Evolutionary conservation across 257 asterid genomes (phyloP).

Genomic region (Ocimum tenuiflorum): DNA sequence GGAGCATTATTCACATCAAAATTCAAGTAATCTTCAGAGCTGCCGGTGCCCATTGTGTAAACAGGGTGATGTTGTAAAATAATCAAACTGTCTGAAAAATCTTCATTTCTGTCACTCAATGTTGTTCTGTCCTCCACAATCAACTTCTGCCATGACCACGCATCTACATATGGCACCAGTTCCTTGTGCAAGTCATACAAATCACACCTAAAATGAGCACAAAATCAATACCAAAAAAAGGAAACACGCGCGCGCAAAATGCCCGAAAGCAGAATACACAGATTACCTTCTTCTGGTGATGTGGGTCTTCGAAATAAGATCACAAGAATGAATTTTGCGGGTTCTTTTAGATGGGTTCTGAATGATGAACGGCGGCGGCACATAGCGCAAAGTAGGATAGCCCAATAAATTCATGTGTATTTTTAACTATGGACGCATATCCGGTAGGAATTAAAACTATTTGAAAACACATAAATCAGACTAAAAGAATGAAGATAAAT

Average conservation of each 20-base stretch:
- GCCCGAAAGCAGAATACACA: neutral
- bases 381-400: slow-evolving; percentile 5
- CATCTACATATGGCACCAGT: slow-evolving; percentile 59
- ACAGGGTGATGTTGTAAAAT: slow-evolving; percentile 81
- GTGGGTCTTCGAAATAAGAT: slow-evolving; percentile 8
- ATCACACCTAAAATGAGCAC: slow-evolving; percentile 20
- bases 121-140: slow-evolving; percentile 50
- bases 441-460: neutral
- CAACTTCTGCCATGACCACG: slow-evolving; percentile 85
- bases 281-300: slow-evolving; percentile 23
- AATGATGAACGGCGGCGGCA: neutral
- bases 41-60: slow-evolving; percentile 78
- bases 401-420: slow-evolving; percentile 23
- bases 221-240: neutral
- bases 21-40: slow-evolving; percentile 55
- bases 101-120: slow-evolving; percentile 34
- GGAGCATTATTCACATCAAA: slow-evolving; percentile 59
- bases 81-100: slow-evolving; percentile 55
- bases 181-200: slow-evolving; percentile 34
- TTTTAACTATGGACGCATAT: slow-evolving; percentile 5
- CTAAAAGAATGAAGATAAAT: neutral
- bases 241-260: neutral
- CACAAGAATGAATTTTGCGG: neutral
- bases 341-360: neutral
- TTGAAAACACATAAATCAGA: neutral